These are phyloP conservation scores for Populus simonii DNA, from an alignment of 345 rosid species.

Conservation along the genomic window DNA sequence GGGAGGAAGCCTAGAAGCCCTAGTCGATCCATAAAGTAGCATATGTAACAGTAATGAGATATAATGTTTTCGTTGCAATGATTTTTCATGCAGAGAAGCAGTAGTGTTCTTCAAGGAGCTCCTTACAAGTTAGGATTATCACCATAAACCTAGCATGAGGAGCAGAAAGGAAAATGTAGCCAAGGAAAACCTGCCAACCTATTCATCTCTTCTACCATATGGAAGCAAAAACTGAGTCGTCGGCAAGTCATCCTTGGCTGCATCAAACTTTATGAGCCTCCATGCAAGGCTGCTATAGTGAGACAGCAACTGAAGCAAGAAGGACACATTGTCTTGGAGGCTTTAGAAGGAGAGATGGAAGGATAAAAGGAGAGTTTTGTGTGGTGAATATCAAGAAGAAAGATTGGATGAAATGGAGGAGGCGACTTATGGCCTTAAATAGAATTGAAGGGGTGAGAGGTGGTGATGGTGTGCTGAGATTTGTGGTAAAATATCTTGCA, in stretches of 20 bases:
- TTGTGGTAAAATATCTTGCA: not conserved
- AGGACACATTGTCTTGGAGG: not conserved
- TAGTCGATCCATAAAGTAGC: too few species aligned
- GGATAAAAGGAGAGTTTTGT: not conserved
- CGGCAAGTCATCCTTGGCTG: conserved; percentile 76
- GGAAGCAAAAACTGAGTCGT: not conserved
- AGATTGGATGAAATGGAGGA: not conserved
- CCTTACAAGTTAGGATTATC: not conserved
- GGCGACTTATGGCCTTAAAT: not conserved
- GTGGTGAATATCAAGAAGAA: not conserved
- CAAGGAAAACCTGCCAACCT: conserved; percentile 44
- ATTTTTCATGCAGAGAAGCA: not conserved
- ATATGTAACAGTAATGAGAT: not conserved
- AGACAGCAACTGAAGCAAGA: not conserved
- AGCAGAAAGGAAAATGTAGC: conserved; percentile 44
- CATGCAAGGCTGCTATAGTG: conserved; percentile 31
- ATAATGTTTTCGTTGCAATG: not conserved
- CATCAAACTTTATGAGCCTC: conserved; percentile 22
- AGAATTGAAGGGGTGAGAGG: conserved; percentile 9
- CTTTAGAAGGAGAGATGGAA: not conserved
- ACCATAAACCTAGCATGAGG: conserved; percentile 37
- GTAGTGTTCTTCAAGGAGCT: not conserved
- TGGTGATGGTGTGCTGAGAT: not conserved
- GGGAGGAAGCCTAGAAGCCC: too few species aligned
- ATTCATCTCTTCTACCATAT: not conserved